A percentile compares a stretch with the other conserved stretches of the same genome.
Evolutionary conservation across 495 filamentous ascomycete genomes (phyloP).

Genomic region (Penicillium dipodomyicola): DNA sequence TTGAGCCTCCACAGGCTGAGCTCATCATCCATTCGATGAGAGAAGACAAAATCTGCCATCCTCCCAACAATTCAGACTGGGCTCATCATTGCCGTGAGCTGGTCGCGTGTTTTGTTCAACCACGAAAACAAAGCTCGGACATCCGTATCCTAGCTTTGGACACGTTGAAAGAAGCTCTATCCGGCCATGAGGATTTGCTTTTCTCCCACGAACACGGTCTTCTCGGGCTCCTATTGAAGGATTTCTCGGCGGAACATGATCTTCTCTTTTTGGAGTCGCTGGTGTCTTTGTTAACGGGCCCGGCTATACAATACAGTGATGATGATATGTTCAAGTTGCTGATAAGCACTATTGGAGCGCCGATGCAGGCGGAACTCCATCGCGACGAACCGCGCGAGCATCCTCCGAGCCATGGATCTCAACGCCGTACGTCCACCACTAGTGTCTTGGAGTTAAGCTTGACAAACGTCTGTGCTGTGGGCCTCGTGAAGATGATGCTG

Average conservation of each 20-base stretch:
- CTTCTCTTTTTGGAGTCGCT: slow-evolving; percentile 50
- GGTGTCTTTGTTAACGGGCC: slow-evolving; percentile 43
- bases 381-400: slow-evolving; percentile 25
- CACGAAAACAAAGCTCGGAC: slow-evolving; percentile 58
- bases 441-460: slow-evolving; percentile 39
- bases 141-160: slow-evolving; percentile 68
- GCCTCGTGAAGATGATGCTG: slow-evolving; percentile 46
- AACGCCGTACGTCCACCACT: slow-evolving; percentile 34
- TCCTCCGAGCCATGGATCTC: slow-evolving; percentile 21
- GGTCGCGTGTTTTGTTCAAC: slow-evolving; percentile 63
- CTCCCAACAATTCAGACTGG: slow-evolving; percentile 63
- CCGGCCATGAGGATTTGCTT: slow-evolving; percentile 44
- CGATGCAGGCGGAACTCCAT: slow-evolving; percentile 37
- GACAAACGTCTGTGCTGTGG: slow-evolving; percentile 43
- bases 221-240: slow-evolving; percentile 40
- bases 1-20: slow-evolving; percentile 45
- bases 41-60: slow-evolving; percentile 59
- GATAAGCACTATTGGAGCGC: slow-evolving; percentile 35
- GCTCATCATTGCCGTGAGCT: slow-evolving; percentile 59
- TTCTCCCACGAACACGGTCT: slow-evolving; percentile 39
- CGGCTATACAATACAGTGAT: slow-evolving; percentile 31
- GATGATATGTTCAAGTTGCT: slow-evolving; percentile 36
- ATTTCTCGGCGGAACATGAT: slow-evolving; percentile 48
- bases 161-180: slow-evolving; percentile 63
- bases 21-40: slow-evolving; percentile 41